Evolutionary conservation across 2,329 filamentous ascomycete genomes (phyloP).

Genomic region (Dichotomopilus funicola): DNA sequence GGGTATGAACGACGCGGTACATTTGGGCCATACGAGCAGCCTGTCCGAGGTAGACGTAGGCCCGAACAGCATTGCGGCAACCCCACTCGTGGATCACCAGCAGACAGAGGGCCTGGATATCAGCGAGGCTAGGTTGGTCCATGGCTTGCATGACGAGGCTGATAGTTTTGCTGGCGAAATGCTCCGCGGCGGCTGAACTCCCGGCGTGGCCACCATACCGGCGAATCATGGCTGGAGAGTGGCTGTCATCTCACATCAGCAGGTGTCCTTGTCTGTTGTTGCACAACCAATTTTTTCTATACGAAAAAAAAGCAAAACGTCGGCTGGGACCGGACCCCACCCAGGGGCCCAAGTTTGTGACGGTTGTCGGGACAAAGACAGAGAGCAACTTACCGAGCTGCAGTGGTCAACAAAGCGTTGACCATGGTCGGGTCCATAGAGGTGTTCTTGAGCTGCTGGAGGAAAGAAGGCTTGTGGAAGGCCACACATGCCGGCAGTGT

Average conservation of each 20-base stretch:
- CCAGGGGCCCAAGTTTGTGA: no score
- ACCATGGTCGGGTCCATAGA: conserved; percentile 50
- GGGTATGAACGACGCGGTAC: conserved; percentile 53
- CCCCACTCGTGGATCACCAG: conserved; percentile 59
- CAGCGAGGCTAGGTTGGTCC: conserved; percentile 52
- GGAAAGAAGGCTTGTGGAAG: conserved; percentile 57
- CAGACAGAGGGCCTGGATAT: conserved; percentile 56
- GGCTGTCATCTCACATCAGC: conserved; percentile 31
- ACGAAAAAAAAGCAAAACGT: no score
- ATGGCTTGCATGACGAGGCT: conserved; percentile 51
- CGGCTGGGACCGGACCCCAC: no score
- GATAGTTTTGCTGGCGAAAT: conserved; percentile 53
- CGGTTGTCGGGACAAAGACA: neutral
- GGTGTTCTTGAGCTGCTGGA: conserved; percentile 53
- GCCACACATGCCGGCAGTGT: conserved; percentile 55
- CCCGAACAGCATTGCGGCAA: conserved; percentile 53
- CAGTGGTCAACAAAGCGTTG: conserved; percentile 51
- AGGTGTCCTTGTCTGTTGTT: no score
- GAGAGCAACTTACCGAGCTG: conserved; percentile 46
- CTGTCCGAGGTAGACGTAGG: conserved; percentile 57
- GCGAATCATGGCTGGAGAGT: conserved; percentile 50
- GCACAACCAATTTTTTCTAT: no score
- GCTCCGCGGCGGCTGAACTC: conserved; percentile 49
- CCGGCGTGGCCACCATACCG: conserved; percentile 49
- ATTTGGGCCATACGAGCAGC: conserved; percentile 60